Conservation (phyloP, 352 stramenopile species). For the Pythium phragmiticola region DNA sequence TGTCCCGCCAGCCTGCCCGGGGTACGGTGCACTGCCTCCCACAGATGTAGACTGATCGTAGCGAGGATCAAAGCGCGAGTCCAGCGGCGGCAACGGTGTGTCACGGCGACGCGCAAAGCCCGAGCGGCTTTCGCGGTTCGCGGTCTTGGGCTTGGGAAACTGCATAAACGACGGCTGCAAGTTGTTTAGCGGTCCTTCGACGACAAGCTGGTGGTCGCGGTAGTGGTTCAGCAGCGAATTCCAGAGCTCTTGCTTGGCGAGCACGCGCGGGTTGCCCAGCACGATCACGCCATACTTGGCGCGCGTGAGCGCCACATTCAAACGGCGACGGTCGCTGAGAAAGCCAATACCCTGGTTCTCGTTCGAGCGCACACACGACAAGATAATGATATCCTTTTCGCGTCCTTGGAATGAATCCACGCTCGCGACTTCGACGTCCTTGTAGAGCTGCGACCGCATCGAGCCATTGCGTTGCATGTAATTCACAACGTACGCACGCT, state of each 20-base stretch:
- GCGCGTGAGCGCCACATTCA: constrained; percentile 99
- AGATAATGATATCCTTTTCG: constrained; percentile 99
- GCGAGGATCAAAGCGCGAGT: constrained; percentile 83
- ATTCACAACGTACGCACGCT: constrained; percentile 98
- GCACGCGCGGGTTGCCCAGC: constrained; percentile 96
- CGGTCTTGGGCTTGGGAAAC: constrained; percentile 83
- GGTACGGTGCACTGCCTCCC: constrained; percentile 18
- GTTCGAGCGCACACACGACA: constrained; percentile 99
- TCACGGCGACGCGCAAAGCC: constrained; percentile 47
- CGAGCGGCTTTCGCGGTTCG: constrained; percentile 34
- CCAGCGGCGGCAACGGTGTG: constrained; percentile 59
- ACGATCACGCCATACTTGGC: constrained; percentile 99
- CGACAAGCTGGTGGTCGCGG: constrained; percentile 93
- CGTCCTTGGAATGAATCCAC: constrained; percentile 99
- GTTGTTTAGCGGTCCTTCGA: constrained; percentile 97
- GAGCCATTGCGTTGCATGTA: constrained; percentile 97
- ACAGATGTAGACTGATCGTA: constrained; percentile 53
- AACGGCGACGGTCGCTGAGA: constrained; percentile 95
- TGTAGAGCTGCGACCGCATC: constrained; percentile 94
- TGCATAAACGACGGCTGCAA: constrained; percentile 97
- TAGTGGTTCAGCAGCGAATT: constrained; percentile 97
- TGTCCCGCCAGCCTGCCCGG: constrained; percentile 24
- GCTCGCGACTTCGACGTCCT: constrained; percentile 98
- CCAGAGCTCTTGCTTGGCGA: constrained; percentile 98
- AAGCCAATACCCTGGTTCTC: constrained; percentile 99